Conservation (phyloP, 805 yeast genomes). For the Starmerella roubikii region DNA sequence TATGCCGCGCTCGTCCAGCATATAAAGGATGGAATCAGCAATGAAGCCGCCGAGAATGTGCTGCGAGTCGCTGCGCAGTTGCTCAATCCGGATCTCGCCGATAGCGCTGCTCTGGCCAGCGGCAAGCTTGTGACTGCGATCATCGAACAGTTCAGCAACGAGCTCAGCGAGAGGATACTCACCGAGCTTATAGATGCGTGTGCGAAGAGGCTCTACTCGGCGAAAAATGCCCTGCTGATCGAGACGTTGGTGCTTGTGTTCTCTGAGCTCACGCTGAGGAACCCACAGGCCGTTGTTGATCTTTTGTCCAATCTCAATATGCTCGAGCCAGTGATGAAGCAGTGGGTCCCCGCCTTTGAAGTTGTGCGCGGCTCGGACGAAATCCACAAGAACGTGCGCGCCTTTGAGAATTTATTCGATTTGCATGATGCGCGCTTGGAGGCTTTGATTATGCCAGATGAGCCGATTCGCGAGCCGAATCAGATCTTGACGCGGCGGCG, state of each 20-base stretch:
- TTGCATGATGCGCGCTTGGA: slow-evolving; percentile 43
- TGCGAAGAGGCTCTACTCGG: slow-evolving; percentile 47
- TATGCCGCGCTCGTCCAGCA: slow-evolving; percentile 45
- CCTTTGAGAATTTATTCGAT: slow-evolving; percentile 52
- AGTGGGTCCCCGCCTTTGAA: slow-evolving; percentile 77
- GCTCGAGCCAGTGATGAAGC: slow-evolving; percentile 45
- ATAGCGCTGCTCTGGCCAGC: slow-evolving; percentile 67
- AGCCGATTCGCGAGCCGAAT: slow-evolving; percentile 52
- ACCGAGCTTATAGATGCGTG: slow-evolving; percentile 60
- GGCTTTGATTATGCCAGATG: slow-evolving; percentile 45
- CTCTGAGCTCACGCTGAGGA: slow-evolving; percentile 50
- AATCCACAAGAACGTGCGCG: slow-evolving; percentile 51
- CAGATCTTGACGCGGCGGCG: slow-evolving; percentile 72
- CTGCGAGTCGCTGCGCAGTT: slow-evolving; percentile 54
- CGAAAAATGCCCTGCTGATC: slow-evolving; percentile 57
- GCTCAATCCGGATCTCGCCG: slow-evolving; percentile 57
- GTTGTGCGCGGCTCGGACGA: slow-evolving; percentile 64
- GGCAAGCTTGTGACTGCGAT: slow-evolving; percentile 54
- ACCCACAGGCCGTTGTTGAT: slow-evolving; percentile 50
- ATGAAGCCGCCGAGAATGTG: slow-evolving; percentile 27
- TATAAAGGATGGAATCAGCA: slow-evolving; percentile 11
- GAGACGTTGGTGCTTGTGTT: slow-evolving; percentile 68
- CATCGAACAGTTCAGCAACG: slow-evolving; percentile 38
- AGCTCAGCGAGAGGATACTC: slow-evolving; percentile 27
- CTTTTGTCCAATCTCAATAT: slow-evolving; percentile 40